Base-by-base conservation (phyloP, 2,329 filamentous ascomycete species). In the Alternaria hordeiaustralica region DNA sequence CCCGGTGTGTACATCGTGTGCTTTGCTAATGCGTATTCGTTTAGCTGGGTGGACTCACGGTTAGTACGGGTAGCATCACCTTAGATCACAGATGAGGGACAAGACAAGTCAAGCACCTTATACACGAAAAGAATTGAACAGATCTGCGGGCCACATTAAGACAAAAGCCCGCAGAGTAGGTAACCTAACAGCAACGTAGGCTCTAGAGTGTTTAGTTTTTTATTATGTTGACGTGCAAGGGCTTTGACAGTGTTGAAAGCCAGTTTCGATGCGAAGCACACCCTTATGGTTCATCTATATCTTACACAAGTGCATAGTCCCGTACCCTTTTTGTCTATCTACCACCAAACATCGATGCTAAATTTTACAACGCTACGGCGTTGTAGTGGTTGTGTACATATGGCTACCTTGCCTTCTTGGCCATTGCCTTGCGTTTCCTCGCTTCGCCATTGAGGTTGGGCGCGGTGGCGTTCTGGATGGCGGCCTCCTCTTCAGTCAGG, bases 371-470 rank as follows among this genome's bases (percentile, higher is more conserved):
- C 47, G 25, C 45, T 10, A 33, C 18, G 21, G 6, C 28, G 13
- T 45, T 47, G 25, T 26, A 3, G 12, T 10, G 44, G 18, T 11
- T 13, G 30, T 36, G 26, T 20, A 12, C 30, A 46, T 26, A 20
- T 9, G 9, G 12, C 49, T 74, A 76, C 65, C 69, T 74, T n/a
- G 50, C 61, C 51, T 64, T 72, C 69, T 67, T 76, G 13, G 67
- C 69, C 67, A 73, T 78, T 26, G 71, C 63, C 63, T 72, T 80
- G 66, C 79, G 78, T 67, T 80, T 84, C 68, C 81, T 77, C 15
- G 80, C 74, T 69, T 85, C 84, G 28, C 78, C 81, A 60, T 84
- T 84, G 26, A 80, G 77, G 60, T 84, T 85, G 26, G 74, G 57
- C 1, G 82, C 78, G 5, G 80, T 80, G 7, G 83, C 83, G 33